Evolutionary conservation across 352 stramenopile species (phyloP), one percentile per base, ranked within the genome.

Genomic region (Phytophthora brassicae): DNA sequence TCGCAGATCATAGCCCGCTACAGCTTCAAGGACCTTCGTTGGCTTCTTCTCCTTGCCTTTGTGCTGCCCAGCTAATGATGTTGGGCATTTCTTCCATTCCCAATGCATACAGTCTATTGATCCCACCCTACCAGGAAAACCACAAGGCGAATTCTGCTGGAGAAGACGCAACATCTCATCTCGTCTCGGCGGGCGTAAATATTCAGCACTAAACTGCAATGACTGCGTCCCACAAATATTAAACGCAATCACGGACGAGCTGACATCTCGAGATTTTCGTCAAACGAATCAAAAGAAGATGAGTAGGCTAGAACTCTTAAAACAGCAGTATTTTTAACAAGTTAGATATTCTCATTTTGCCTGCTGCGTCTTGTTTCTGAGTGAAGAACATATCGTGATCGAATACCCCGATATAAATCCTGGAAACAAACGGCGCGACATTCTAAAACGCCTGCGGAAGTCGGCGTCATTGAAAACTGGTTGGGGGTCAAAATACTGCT

Each of bases 11-110:
- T 64, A 56, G 12, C 64, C 50, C 2, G 60, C 60, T 0, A 63
- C 51, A 29, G 60, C 53, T 17, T 68, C 60, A 0, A 64, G 23
- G 0, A 60, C 59, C 17, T 56, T 60, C 1, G 41, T 56, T 35
- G 59, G 49, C 24, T 56, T 66, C 14, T 60, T 66, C 20, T 66
- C 50, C 16, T 56, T 54, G 8, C 43, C 28, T 33, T 53, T 53
- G 29, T 53, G 46, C 17, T 53, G 46, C 2, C 46, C 46, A 14
- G 46, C 46, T 12, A 53, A 17, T 42, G 28, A 33, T n/a, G 14
- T 43, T 17, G 46, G 26, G 35, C 29, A 53, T 2, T 53, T 53
- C 29, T 42, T 39, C 28, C 28, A 53, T 24, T 19, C 16, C 28
- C 46, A 53, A 35, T 53, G 26, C 46, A 53, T 53, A 43, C 46